Evolutionary conservation across 106 monocot genomes (phyloP), one percentile per base, ranked within the genome.

Genomic region (Triglochin maritima): DNA sequence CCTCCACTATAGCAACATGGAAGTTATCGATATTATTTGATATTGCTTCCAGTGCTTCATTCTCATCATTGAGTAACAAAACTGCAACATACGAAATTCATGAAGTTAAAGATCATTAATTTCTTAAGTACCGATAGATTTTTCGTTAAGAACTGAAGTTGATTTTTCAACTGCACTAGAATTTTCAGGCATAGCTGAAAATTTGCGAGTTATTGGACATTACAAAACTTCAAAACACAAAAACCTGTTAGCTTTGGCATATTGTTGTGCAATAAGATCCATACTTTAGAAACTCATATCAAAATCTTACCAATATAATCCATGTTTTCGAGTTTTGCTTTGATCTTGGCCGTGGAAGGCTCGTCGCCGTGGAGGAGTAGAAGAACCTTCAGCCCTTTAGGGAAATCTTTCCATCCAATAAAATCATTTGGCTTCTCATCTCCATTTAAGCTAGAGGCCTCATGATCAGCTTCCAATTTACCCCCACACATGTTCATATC

Each of bases 1-100:
- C 92, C 92, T 93, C 92, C 4, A 93, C 64, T 67, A 93, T 71
- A 49, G 92, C 88, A 58, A 88, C 81, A 80, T 93, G 92, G 71
- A 83, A 93, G 56, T 48, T 69, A 56, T 86, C 88, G 5, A 67
- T 49, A 49, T 78, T 80, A 46, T 29, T 70, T 4, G 76, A 72
- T 47, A 83, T 71, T 46, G 86, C 86, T 73, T 86, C 71, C 44
- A 84, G 47, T 65, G 86, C 93, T 16, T 93, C 86, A 9, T 71
- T 70, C 59, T 76, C 80, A 44, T 78, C 75, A 14, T 11, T 48
- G 15, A 82, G 86, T 55, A 60, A 59, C 61, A 66, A 80, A 76
- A 93, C 88, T 93, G 81, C 14, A 78, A 55, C 14, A 46, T 69
- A 7, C 63, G 17, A 59, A 16, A 17, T 29, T 7, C 4, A 59